Conservation (phyloP, 345 rosid genomes). For the Populus ilicifolia region DNA sequence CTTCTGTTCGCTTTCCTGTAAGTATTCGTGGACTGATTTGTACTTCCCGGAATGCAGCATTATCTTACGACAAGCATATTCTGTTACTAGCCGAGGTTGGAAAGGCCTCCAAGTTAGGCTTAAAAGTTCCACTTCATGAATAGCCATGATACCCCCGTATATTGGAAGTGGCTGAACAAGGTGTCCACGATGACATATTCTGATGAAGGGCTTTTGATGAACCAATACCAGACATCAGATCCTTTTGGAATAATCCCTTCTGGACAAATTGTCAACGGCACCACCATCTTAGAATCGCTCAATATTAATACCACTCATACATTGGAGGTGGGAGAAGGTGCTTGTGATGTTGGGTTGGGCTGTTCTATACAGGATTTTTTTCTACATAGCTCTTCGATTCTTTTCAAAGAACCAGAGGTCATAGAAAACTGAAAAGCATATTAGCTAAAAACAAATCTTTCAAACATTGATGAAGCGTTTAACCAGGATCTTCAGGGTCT, state of each 20-base stretch:
- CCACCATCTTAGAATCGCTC: constrained; percentile 31
- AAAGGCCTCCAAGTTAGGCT: no score
- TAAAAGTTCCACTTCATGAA: constrained; percentile 59
- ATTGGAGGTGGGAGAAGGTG: constrained; percentile 45
- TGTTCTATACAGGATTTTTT: constrained; percentile 47
- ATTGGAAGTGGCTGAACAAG: constrained; percentile 75
- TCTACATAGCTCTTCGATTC: constrained; percentile 53
- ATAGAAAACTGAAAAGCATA: constrained; percentile 6
- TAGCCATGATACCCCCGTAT: constrained; percentile 37
- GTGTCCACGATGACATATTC: constrained; percentile 69
- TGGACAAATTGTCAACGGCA: constrained; percentile 18
- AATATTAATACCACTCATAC: constrained; percentile 20
- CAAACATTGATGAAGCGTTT: no score
- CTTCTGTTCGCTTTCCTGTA: constrained; percentile 65
- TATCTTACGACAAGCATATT: constrained; percentile 64
- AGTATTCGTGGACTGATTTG: constrained; percentile 63
- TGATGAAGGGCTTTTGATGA: constrained; percentile 63
- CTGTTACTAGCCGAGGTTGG: constrained; percentile 3
- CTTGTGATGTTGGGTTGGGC: constrained; percentile 59
- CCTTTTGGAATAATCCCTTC: constrained; percentile 9
- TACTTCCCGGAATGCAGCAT: constrained; percentile 89
- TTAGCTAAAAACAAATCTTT: no score
- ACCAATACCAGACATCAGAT: constrained; percentile 38
- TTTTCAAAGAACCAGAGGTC: constrained; percentile 56
- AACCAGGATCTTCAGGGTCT: no score